Base-by-base conservation (phyloP, 371 early-diverging fungal species). In the Haplosporangium sp. region DNA sequence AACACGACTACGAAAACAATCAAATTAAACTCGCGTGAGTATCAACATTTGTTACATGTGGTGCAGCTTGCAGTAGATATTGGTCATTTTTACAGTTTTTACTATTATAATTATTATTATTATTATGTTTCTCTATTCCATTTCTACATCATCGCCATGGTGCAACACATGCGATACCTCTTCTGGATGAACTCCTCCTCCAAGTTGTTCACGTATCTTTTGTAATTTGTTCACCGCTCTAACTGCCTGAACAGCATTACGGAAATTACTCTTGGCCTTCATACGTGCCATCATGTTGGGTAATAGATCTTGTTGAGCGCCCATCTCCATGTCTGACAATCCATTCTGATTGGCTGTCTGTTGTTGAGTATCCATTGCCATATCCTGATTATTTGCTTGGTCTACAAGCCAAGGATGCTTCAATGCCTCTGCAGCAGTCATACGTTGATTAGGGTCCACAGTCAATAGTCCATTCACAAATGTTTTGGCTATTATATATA, bases 401-500 rank as follows among this genome's bases (percentile, higher is more conserved):
- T 42, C 52, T 2, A 39, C 58, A 15, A 95, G 76, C 91, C 94
- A 96, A 45, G 92, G 88, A 71, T 96, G 95, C 15, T 86, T 66
- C 19, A 96, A 77, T 2, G 96, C 95, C 67, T 92, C 77, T 2
- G 84, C 77, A 13, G 95, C 95, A 9, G 95, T 95, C 71, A 90
- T 87, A 13, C 97, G 88, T 35, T 84, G 79, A 37, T 84, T 74
- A 8, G 93, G 92, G 76, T 94, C 91, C 34, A 93, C 86, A 4
- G 92, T 93, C 63, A 97, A 85, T 50, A 94, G 84, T 35, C 86
- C 84, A 10, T 85, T 82, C 59, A 97, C 92, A 74, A 97, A 97
- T 71, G 93, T 88, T 77, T 94, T 96, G 72, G 95, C 96, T 90
- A 84, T 27, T 27, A 27, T 27, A 27, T 19, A 60, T 10, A 39